Conservation (phyloP, 148 eudicot species). For the Rhododendron mucronatum region DNA sequence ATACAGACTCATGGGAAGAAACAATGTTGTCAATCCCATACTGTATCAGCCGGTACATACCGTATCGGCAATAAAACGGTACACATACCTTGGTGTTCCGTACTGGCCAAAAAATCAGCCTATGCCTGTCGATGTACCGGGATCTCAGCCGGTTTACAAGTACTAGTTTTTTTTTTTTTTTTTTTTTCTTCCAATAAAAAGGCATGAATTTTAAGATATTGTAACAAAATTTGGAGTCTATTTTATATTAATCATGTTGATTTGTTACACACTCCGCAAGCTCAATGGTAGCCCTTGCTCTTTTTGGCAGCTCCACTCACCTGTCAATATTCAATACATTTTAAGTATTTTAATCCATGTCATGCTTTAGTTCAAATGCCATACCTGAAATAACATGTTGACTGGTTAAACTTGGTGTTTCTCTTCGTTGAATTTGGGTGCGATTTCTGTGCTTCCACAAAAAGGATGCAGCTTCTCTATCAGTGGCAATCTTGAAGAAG, state of each 20-base stretch:
- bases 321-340: not conserved
- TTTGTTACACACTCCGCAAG: not conserved
- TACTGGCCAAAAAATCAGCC: not conserved
- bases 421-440: not conserved
- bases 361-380: not conserved
- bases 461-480: constrained; percentile 83
- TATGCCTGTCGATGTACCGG: not conserved
- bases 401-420: not conserved
- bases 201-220: too few species aligned
- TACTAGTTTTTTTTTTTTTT: not conserved
- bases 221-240: too few species aligned
- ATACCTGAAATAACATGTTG: not conserved
- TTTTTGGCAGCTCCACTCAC: not conserved
- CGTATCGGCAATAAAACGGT: not conserved
- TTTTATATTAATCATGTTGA: too few species aligned
- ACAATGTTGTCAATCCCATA: not conserved
- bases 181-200: too few species aligned
- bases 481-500: constrained; percentile 66
- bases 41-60: not conserved
- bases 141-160: not conserved
- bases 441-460: not conserved
- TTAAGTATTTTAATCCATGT: not conserved
- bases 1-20: not conserved
- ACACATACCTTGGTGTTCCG: not conserved
- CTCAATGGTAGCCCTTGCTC: not conserved